A percentile compares a stretch with the other conserved stretches of the same genome.
Conservation (phyloP, 2,329 filamentous ascomycete species). For the Fonsecaea multimorphosa region DNA sequence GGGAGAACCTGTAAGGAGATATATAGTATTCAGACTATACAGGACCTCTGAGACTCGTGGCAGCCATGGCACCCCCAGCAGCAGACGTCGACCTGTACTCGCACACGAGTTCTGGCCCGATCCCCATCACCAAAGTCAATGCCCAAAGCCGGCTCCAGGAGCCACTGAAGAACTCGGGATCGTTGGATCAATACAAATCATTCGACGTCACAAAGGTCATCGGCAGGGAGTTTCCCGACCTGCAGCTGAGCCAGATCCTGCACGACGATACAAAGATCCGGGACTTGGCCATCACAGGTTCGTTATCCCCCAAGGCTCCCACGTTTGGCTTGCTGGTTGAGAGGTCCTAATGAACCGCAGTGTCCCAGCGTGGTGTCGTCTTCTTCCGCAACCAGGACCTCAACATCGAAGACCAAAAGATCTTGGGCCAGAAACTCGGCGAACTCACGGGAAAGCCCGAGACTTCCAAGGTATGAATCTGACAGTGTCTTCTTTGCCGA, state of each 20-base stretch:
- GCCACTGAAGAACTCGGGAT: conserved; percentile 50
- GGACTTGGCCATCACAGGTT: conserved; percentile 71
- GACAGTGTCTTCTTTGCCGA: no score
- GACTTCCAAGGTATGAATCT: conserved; percentile 48
- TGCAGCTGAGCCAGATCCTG: conserved; percentile 62
- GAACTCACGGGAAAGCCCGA: conserved; percentile 56
- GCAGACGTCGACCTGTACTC: conserved; percentile 30
- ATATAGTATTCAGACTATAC: not conserved
- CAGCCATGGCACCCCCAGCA: conserved; percentile 30
- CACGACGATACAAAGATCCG: conserved; percentile 69
- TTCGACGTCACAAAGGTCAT: conserved; percentile 60
- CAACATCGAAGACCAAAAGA: conserved; percentile 59
- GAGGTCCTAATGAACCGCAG: conserved; percentile 39
- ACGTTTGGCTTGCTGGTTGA: not conserved
- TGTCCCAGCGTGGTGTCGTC: conserved; percentile 60
- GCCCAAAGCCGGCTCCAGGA: conserved; percentile 34
- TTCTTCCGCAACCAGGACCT: conserved; percentile 61
- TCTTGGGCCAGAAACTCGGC: conserved; percentile 57
- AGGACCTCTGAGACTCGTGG: not conserved
- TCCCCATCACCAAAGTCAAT: conserved; percentile 19
- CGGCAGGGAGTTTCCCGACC: conserved; percentile 54
- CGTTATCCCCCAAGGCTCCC: conserved; percentile 29
- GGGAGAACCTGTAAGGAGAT: not conserved
- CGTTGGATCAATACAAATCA: conserved; percentile 52
- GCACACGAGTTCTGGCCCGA: conserved; percentile 2